These are phyloP conservation scores for Globisporangium canariense DNA, from an alignment of 352 stramenopile species.

Conservation along the genomic window DNA sequence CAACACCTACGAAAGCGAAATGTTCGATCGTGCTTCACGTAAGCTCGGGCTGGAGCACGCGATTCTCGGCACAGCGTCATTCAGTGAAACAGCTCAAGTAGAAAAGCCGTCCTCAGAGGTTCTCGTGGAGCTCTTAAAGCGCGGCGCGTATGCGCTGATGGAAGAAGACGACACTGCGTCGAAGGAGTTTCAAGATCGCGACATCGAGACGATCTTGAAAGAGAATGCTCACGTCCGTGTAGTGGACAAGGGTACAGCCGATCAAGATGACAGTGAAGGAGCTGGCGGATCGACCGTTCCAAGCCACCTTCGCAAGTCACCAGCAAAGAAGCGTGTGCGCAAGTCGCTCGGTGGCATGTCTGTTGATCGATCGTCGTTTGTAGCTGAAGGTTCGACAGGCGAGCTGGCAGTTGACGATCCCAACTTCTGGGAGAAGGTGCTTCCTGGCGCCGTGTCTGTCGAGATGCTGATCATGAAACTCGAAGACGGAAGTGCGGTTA, in stretches of 20 bases:
- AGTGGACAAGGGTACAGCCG: slow-evolving; percentile 33
- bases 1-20: slow-evolving; percentile 99
- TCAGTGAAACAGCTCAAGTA: slow-evolving; percentile 90
- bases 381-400: slow-evolving; percentile 86
- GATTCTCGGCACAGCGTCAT: slow-evolving; percentile 93
- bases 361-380: slow-evolving; percentile 88
- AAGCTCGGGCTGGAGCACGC: slow-evolving; percentile 99
- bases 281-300: slow-evolving; percentile 8
- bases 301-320: slow-evolving; percentile 33
- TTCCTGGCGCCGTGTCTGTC: slow-evolving; percentile 79
- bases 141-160: slow-evolving; percentile 98
- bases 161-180: slow-evolving; percentile 95
- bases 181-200: slow-evolving; percentile 91
- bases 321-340: slow-evolving; percentile 46
- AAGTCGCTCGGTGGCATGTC: slow-evolving; percentile 81
- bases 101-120: slow-evolving; percentile 88
- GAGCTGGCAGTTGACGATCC: slow-evolving; percentile 95
- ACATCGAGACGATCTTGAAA: slow-evolving; percentile 96
- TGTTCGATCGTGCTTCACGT: slow-evolving; percentile 97
- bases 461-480: slow-evolving; percentile 86
- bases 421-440: slow-evolving; percentile 95
- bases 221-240: slow-evolving; percentile 81
- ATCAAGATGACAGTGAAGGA: slow-evolving; percentile 27
- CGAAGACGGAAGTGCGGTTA: slow-evolving; percentile 82
- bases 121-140: slow-evolving; percentile 96